Base-by-base conservation (phyloP, 352 stramenopile species). In the Globisporangium irregulare region DNA sequence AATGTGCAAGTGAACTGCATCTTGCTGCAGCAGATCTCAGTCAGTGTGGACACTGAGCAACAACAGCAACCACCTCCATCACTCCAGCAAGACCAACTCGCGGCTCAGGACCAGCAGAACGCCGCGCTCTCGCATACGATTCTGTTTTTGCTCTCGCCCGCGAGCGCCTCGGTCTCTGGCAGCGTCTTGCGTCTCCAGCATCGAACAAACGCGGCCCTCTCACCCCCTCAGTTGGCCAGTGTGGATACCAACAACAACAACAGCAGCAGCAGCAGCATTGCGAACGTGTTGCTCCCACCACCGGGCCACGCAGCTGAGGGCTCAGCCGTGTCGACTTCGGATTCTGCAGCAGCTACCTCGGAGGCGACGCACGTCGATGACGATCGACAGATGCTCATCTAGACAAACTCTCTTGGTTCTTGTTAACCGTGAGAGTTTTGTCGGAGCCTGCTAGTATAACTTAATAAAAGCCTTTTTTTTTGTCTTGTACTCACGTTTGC, bases 1-100 rank as follows among this genome's bases (percentile, higher is more conserved):
- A 80, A 79, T 25, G 72, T 90, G 5, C 78, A 87, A 53, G 67
- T 86, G 46, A 93, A 93, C 65, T 82, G 72, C 46, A 72, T 93
- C 34, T 56, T 86, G 34, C 43, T 90, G 20, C 72, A 82, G 24
- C 59, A 63, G 41, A 58, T 24, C 18, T 15, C 60, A 43, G 8
- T 38, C 50, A 15, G 0, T 25, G 9, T 8, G 25, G n/a, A 67
- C 12, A 25, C 38, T 10, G 24, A 46, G 2, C 8, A 59, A 15
- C 36, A 22, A 6, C 55, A 51, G 43, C 36, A 41, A 41, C 36
- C 48, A 6, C 55, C 22, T 1, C 38, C 14, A 46, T 1, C 14
- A 46, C 38, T 46, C 38, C 41, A 34, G 29, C 51, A 36, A 29
- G 34, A 41, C 1, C 46, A 54, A 25, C 34, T 53, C 3, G n/a